Conservation (phyloP, 2,329 filamentous ascomycete species). For the Penicillium sp. region DNA sequence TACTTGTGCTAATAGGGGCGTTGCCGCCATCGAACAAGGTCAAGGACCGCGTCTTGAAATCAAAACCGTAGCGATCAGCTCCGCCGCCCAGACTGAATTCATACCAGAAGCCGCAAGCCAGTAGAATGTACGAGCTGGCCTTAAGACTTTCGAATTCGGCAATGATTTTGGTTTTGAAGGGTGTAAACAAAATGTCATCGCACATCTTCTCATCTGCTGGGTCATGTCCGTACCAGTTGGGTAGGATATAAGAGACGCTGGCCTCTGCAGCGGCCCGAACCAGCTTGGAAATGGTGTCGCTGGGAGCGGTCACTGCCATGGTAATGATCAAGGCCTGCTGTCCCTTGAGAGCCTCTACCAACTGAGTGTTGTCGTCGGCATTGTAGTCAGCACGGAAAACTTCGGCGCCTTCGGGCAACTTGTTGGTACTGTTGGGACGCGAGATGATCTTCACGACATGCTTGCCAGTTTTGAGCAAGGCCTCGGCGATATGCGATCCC, state of each 20-base stretch:
- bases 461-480: slow-evolving; percentile 4
- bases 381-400: slow-evolving; percentile 16
- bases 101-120: slow-evolving; percentile 52
- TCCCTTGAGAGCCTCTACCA: slow-evolving; percentile 50
- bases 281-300: slow-evolving; percentile 43
- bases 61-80: slow-evolving; percentile 45
- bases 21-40: slow-evolving; percentile 57
- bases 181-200: slow-evolving; percentile 33
- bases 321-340: slow-evolving; percentile 59
- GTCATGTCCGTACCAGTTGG: slow-evolving; percentile 44
- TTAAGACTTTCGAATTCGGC: slow-evolving; percentile 37
- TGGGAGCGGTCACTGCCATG: slow-evolving; percentile 42
- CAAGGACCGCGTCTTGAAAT: slow-evolving; percentile 41
- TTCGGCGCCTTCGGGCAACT: not conserved
- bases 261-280: slow-evolving; percentile 54
- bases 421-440: not conserved
- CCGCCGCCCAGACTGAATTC: slow-evolving; percentile 46
- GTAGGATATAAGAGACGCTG: slow-evolving; percentile 53
- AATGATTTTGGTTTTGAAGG: slow-evolving; percentile 15
- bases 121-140: slow-evolving; percentile 40
- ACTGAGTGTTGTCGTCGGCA: slow-evolving; percentile 30
- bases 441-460: slow-evolving; percentile 6
- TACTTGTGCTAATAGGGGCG: slow-evolving; percentile 54
- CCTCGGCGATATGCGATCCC: not conserved
- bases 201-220: slow-evolving; percentile 26